These are phyloP conservation scores for Rhizophagus prolifer DNA, from an alignment of 192 early-diverging fungal genomes.

Conservation along the genomic window DNA sequence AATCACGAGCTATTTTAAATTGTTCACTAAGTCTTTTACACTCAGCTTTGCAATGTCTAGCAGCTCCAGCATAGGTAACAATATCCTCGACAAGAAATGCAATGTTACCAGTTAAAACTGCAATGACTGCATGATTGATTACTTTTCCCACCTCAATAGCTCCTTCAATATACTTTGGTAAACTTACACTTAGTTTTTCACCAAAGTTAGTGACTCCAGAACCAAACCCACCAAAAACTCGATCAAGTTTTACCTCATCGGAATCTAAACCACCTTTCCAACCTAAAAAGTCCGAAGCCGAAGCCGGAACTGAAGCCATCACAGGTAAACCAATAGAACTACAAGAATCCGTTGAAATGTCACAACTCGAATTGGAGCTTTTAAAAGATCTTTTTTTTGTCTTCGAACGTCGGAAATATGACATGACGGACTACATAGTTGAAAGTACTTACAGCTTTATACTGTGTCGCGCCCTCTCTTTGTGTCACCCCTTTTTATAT, in stretches of 20 bases:
- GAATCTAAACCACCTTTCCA: background rate
- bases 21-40: conserved; percentile 30
- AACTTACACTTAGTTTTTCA: background rate
- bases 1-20: conserved; percentile 24
- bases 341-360: background rate
- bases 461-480: background rate
- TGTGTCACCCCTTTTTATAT: background rate
- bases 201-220: background rate
- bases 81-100: conserved; percentile 26
- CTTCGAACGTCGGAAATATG: background rate
- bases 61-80: conserved; percentile 16
- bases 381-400: background rate
- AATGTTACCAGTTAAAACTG: conserved; percentile 28
- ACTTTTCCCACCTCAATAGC: conserved; percentile 25
- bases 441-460: background rate
- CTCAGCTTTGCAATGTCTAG: conserved; percentile 30
- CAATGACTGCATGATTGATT: conserved; percentile 22
- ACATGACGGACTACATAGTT: background rate
- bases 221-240: background rate
- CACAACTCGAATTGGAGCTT: background rate
- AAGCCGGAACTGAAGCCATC: background rate
- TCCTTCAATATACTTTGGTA: conserved; percentile 27
- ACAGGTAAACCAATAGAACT: background rate
- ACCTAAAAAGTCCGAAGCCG: background rate
- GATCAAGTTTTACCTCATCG: background rate